Evolutionary conservation across 495 filamentous ascomycete genomes (phyloP).

Genomic region (Penicillium atrosanguineum): DNA sequence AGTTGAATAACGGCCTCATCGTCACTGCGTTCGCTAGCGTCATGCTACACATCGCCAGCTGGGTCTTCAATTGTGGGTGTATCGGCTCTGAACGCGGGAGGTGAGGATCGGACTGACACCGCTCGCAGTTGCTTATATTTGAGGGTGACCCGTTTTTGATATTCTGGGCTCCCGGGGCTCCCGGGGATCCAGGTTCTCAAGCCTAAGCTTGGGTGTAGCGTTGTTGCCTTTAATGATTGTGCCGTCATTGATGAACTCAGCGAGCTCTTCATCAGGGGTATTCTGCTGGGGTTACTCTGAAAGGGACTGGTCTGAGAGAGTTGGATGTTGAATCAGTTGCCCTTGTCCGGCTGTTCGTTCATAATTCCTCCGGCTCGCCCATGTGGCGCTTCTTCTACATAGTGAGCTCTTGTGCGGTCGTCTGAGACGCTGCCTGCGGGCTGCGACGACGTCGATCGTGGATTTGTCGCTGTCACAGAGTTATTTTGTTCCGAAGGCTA

Average conservation of each 20-base stretch:
- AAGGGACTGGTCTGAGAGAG: too few species aligned
- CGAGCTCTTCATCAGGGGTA: background rate
- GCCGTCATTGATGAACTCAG: background rate
- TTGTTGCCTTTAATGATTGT: slow-evolving; percentile 2
- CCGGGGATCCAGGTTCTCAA: slow-evolving; percentile 3
- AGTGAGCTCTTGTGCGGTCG: background rate
- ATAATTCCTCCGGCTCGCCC: too few species aligned
- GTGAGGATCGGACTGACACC: background rate
- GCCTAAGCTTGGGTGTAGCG: background rate
- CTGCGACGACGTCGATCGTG: background rate
- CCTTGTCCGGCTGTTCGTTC: slow-evolving; percentile 1
- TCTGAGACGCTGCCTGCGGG: background rate
- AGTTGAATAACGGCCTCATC: slow-evolving; percentile 1
- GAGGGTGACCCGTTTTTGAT: background rate
- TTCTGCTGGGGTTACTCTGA: too few species aligned
- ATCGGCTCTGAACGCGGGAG: background rate
- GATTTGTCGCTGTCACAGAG: background rate
- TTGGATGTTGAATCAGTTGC: background rate
- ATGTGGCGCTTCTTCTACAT: background rate
- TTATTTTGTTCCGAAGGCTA: background rate
- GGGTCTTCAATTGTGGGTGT: too few species aligned
- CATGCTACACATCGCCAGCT: too few species aligned
- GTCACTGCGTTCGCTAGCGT: background rate
- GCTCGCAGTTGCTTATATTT: background rate
- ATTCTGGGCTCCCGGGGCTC: slow-evolving; percentile 1